Percentiles rank a stretch among this genome's conserved stretches.
These are phyloP conservation scores for Spergularia bocconei DNA, from an alignment of 148 eudicot species.

Conservation along the genomic window DNA sequence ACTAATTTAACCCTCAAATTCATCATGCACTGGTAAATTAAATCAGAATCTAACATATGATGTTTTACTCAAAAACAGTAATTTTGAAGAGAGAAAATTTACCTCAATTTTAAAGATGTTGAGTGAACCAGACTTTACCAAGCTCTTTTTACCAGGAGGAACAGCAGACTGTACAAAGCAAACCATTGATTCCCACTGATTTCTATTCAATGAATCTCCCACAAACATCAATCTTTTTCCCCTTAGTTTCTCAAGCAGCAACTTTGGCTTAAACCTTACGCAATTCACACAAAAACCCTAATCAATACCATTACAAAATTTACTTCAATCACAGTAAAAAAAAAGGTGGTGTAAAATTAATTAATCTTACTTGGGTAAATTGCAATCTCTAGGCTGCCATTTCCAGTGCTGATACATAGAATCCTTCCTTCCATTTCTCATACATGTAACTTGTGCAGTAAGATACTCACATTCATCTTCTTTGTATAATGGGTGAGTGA, in stretches of 20 bases:
- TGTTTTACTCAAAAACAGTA: not conserved
- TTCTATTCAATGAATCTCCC: conserved; percentile 89
- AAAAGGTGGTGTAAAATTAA: not conserved
- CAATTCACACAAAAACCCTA: not conserved
- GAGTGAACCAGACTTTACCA: conserved; percentile 68
- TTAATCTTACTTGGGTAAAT: conserved; percentile 63
- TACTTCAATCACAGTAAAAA: not conserved
- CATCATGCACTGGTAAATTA: too few species aligned
- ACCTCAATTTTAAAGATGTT: conserved; percentile 80
- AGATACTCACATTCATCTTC: conserved; percentile 80
- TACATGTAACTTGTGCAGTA: conserved; percentile 80
- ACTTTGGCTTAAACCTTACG: conserved; percentile 65
- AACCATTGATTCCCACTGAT: conserved; percentile 98
- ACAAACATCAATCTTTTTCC: conserved; percentile 95
- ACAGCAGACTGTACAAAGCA: conserved; percentile 77
- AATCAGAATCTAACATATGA: too few species aligned
- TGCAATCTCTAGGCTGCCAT: conserved; percentile 94
- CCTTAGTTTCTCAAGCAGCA: conserved; percentile 79
- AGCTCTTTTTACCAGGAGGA: conserved; percentile 62
- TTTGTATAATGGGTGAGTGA: conserved; percentile 61
- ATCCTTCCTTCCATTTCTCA: conserved; percentile 83
- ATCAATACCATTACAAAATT: not conserved
- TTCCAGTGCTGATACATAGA: conserved; percentile 75
- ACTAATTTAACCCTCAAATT: too few species aligned
- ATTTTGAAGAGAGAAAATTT: not conserved